Conservation (phyloP, 73 alveolate genomes). For the Tetrahymena borealis region DNA sequence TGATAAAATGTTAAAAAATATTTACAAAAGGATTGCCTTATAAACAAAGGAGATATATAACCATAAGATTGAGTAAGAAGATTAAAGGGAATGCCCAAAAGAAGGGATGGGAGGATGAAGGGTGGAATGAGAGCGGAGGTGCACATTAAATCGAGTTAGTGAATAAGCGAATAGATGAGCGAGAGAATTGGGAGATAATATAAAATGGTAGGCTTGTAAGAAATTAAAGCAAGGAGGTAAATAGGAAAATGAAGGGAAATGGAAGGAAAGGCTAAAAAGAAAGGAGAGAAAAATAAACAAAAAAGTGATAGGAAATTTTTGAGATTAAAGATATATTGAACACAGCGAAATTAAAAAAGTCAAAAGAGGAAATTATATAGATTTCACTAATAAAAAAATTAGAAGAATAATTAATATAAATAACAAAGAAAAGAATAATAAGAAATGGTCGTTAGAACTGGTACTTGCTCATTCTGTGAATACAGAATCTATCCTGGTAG, state of each 20-base stretch:
- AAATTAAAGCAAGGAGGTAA: neutral
- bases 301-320: neutral
- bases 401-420: neutral
- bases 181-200: neutral
- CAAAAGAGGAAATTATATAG: constrained; percentile 1
- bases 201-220: neutral
- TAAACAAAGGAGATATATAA: too few species aligned
- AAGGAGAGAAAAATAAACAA: constrained; percentile 1
- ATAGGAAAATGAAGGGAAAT: neutral
- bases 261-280: constrained; percentile 3
- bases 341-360: neutral
- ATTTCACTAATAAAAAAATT: neutral
- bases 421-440: constrained; percentile 2
- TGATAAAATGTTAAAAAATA: too few species aligned
- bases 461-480: constrained; percentile 82
- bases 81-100: too few species aligned
- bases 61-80: too few species aligned
- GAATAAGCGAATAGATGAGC: neutral
- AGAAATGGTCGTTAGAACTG: constrained; percentile 90
- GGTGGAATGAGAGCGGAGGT: too few species aligned
- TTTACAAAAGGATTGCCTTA: too few species aligned
- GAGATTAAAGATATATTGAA: neutral
- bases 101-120: too few species aligned
- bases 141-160: neutral
- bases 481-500: constrained; percentile 89